These are phyloP conservation scores for Candida insectalens DNA, from an alignment of 805 yeast genomes.

Conservation along the genomic window DNA sequence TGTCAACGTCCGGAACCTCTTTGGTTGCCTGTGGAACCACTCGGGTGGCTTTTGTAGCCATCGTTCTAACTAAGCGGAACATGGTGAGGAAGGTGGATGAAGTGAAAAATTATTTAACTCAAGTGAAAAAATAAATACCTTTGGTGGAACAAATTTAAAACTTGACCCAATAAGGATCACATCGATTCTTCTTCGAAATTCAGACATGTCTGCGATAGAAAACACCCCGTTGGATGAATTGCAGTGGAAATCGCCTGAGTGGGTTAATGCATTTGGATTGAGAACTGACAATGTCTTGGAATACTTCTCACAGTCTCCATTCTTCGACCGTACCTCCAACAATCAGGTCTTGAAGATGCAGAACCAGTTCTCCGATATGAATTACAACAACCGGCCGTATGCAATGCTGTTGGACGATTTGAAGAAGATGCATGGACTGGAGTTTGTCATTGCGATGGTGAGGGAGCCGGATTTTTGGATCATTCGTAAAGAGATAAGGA, in stretches of 20 bases:
- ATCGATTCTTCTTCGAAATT: too few species aligned
- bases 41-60: too few species aligned
- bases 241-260: conserved; percentile 97
- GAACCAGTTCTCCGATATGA: conserved; percentile 59
- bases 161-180: too few species aligned
- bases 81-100: too few species aligned
- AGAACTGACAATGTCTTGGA: conserved; percentile 87
- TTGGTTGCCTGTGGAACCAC: conserved; percentile 41
- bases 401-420: conserved; percentile 37
- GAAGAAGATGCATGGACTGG: conserved; percentile 73
- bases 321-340: conserved; percentile 87
- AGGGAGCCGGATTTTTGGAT: conserved; percentile 93
- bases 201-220: too few species aligned
- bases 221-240: conserved; percentile 62
- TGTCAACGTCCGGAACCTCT: conserved; percentile 54
- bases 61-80: too few species aligned
- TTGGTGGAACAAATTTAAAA: too few species aligned
- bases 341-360: conserved; percentile 96
- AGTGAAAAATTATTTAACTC: too few species aligned
- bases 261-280: conserved; percentile 85
- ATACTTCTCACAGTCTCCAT: conserved; percentile 89
- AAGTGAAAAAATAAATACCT: too few species aligned
- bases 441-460: conserved; percentile 64
- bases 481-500: conserved; percentile 69
- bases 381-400: conserved; percentile 25